Conservation (phyloP, 176 grass and related monocot species). For the Ensete ventricosum region DNA sequence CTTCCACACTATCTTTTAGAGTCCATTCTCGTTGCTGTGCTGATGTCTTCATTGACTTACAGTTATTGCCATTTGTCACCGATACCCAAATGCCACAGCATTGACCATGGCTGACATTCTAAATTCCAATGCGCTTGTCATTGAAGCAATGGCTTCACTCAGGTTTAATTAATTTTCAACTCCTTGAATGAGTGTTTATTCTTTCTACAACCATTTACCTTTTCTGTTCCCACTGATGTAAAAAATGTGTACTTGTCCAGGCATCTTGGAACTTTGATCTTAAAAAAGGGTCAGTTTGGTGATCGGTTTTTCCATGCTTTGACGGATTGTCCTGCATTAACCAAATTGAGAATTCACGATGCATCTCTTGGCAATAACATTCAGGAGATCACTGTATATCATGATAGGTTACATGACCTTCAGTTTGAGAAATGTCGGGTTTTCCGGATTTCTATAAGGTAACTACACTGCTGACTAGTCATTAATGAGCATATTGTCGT, state of each 20-base stretch:
- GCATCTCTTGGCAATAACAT: slow-evolving; percentile 64
- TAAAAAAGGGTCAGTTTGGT: slow-evolving; percentile 66
- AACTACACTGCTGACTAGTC: slow-evolving; percentile 17
- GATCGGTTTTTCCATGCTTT: slow-evolving; percentile 70
- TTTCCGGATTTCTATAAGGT: slow-evolving; percentile 86
- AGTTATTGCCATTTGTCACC: slow-evolving; percentile 73
- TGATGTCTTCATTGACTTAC: slow-evolving; percentile 8
- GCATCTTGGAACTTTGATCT: slow-evolving; percentile 54
- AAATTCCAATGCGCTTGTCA: slow-evolving; percentile 60
- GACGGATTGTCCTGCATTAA: slow-evolving; percentile 49
- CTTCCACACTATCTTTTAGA: background rate
- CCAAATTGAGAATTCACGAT: slow-evolving; percentile 61
- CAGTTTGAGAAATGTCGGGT: slow-evolving; percentile 74
- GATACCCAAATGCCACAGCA: slow-evolving; percentile 60
- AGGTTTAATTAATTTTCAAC: slow-evolving; percentile 32
- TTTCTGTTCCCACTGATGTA: slow-evolving; percentile 2
- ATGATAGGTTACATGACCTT: slow-evolving; percentile 62
- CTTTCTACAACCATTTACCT: background rate
- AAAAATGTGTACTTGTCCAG: slow-evolving; percentile 23
- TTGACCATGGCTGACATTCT: slow-evolving; percentile 60
- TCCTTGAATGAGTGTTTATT: background rate
- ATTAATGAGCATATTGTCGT: slow-evolving; percentile 7
- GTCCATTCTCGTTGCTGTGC: background rate
- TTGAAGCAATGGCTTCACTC: slow-evolving; percentile 58
- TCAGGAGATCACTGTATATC: slow-evolving; percentile 74